phyloP scores from a whole-genome alignment of 495 filamentous ascomycete genomes.

The Tetracladium marchalianum region DNA sequence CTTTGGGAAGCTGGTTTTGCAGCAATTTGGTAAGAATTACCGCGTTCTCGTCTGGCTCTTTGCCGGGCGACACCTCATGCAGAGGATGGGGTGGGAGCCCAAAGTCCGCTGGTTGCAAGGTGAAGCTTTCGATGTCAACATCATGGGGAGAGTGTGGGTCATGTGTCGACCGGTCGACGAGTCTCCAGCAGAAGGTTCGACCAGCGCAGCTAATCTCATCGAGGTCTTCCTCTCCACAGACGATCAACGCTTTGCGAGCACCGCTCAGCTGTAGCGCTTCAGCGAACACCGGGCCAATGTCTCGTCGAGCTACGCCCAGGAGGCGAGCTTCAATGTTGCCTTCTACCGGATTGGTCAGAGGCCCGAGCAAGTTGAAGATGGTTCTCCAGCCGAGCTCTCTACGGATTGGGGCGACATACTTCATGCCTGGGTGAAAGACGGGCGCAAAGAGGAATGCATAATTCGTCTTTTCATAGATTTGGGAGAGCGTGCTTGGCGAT shows the following conservation, averaged over 20 bases:
- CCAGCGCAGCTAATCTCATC: slow-evolving; percentile 93
- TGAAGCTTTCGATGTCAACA: slow-evolving; percentile 61
- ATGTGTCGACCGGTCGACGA: slow-evolving; percentile 36
- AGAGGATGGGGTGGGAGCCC: slow-evolving; percentile 70
- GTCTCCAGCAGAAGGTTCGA: slow-evolving; percentile 74
- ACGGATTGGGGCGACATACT: slow-evolving; percentile 71
- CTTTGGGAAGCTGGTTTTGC: slow-evolving; percentile 54
- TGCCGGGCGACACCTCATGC: slow-evolving; percentile 66
- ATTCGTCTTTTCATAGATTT: slow-evolving; percentile 66
- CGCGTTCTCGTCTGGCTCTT: slow-evolving; percentile 79
- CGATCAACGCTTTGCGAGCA: slow-evolving; percentile 73
- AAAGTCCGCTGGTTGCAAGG: slow-evolving; percentile 70
- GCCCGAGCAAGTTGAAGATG: slow-evolving; percentile 93
- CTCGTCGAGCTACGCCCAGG: slow-evolving; percentile 79
- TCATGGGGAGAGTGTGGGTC: slow-evolving; percentile 15
- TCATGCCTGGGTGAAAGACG: slow-evolving; percentile 92
- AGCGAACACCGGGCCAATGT: slow-evolving; percentile 77
- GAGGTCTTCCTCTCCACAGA: slow-evolving; percentile 89
- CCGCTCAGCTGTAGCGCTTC: slow-evolving; percentile 73
- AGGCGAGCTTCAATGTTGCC: slow-evolving; percentile 73
- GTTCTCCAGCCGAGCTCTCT: slow-evolving; percentile 81
- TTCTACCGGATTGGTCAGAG: slow-evolving; percentile 81
- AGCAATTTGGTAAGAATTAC: slow-evolving; percentile 70
- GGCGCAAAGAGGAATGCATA: slow-evolving; percentile 97
- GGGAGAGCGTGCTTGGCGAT: slow-evolving; percentile 53